phyloP scores from a whole-genome alignment of 345 rosid species.

The Citrus mangshanensis region DNA sequence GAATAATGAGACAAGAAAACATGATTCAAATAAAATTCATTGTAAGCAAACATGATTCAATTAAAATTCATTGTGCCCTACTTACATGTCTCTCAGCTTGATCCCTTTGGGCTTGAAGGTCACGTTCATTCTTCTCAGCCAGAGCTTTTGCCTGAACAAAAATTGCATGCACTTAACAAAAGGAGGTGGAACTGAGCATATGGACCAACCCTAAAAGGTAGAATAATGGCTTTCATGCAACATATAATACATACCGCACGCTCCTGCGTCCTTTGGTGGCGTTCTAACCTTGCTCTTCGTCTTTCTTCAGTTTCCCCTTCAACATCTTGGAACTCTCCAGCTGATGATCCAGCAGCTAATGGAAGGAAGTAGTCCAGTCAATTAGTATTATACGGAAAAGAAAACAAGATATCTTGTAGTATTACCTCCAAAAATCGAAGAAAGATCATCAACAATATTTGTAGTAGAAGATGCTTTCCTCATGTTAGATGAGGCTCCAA shows the following conservation, averaged over 20 bases:
- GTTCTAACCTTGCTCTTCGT: constrained; percentile 87
- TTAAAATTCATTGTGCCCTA: constrained; percentile 11
- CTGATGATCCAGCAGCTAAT: constrained; percentile 47
- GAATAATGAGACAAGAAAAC: not conserved
- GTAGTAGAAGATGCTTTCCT: constrained; percentile 78
- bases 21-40: constrained; percentile 5
- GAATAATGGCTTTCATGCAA: constrained; percentile 11
- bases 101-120: constrained; percentile 84
- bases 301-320: constrained; percentile 96
- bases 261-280: constrained; percentile 97
- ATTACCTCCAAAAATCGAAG: constrained; percentile 90
- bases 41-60: constrained; percentile 1
- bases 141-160: constrained; percentile 81
- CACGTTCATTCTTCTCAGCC: constrained; percentile 95
- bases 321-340: constrained; percentile 82
- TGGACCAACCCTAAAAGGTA: not conserved
- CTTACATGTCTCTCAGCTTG: constrained; percentile 98
- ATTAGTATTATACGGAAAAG: constrained; percentile 5
- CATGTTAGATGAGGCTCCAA: constrained; percentile 53
- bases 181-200: constrained; percentile 1
- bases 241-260: constrained; percentile 67
- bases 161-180: not conserved
- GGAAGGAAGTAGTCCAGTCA: constrained; percentile 25
- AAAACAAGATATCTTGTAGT: not conserved
- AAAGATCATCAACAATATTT: constrained; percentile 75